Base-by-base conservation (phyloP, 371 early-diverging fungal genomes). In the Funneliformis caledonium region DNA sequence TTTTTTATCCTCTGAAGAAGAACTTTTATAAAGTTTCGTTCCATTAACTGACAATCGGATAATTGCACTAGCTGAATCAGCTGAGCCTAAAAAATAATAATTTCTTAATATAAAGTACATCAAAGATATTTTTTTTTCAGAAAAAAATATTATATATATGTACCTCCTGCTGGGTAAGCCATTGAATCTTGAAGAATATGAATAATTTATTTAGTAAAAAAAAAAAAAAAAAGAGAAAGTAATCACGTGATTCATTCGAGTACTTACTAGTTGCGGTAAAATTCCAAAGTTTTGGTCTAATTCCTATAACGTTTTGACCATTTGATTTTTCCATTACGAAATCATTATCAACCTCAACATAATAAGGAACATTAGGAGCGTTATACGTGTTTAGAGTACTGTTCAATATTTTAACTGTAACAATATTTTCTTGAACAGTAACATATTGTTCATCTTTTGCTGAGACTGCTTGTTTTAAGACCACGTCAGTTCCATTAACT, bases 261-360 rank as follows among this genome's bases (percentile, higher is more conserved):
- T 37, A 56, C 56, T 75, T 31, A 33, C 22, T 33, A 52, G 33
- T 26, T 52, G 56, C 33, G 50, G 19, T 42, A 12, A 59, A 75
- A 19, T 42, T 52, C 75, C 75, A 75, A 22, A n/a, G 22, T 43
- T 14, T 5, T 16, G 2, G 2, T 2, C 19, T 60, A n/a, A 75
- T 45, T n/a, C 75, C 75, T n/a, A 37, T 52, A 75, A 75, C 6
- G 10, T 52, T 52, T n/a, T 75, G 75, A 2, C 56, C 61, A 31
- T 31, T 33, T 26, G 16, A 9, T 16, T 26, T 0, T 31, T 47
- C 22, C 19, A 42, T 75, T 56, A 42, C 52, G 16, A 59, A 52
- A 50, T 75, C 61, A 60, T 52, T 43, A 56, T 75, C 75, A 16
- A 75, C 75, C 0, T 1, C 1, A 10, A 60, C 42, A 50, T 75